These are phyloP conservation scores for Aspergillus puulaauensis DNA, from an alignment of 2,329 filamentous ascomycete genomes.

Conservation along the genomic window DNA sequence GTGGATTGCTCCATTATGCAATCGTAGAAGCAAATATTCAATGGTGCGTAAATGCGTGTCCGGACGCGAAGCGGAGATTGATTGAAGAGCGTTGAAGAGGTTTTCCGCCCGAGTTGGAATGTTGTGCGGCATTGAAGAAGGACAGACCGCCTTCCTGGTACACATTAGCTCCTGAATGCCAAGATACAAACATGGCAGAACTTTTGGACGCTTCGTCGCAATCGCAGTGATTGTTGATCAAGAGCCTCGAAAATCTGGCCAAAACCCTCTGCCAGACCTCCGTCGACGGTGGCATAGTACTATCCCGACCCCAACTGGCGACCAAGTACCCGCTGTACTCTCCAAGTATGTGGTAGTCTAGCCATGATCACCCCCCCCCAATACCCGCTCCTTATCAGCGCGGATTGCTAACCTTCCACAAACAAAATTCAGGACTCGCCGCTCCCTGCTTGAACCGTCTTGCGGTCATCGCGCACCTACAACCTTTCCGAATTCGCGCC, in stretches of 20 bases:
- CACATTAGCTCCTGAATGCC: constrained; percentile 12
- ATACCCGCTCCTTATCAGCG: constrained; percentile 3
- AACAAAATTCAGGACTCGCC: background rate
- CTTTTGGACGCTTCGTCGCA: constrained; percentile 8
- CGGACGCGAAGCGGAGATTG: background rate
- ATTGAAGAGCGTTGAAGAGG: constrained; percentile 4
- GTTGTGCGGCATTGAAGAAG: constrained; percentile 8
- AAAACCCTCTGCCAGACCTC: background rate
- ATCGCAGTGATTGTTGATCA: constrained; percentile 12
- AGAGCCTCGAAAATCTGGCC: background rate
- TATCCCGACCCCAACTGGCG: background rate
- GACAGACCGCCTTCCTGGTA: constrained; percentile 20
- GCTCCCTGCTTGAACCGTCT: background rate
- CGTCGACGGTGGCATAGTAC: background rate
- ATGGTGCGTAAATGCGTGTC: background rate
- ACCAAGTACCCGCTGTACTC: background rate
- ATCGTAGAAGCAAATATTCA: background rate
- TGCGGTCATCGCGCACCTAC: background rate
- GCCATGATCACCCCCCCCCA: background rate
- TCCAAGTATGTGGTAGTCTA: background rate
- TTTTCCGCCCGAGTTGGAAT: background rate
- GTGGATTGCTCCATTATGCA: background rate
- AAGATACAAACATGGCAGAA: constrained; percentile 27
- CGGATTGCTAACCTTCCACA: constrained; percentile 1
- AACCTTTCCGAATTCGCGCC: background rate